Percentiles rank a stretch among this genome's conserved stretches.
These are phyloP conservation scores for Malus hybrid DNA, from an alignment of 331 rosid genomes.

Conservation along the genomic window DNA sequence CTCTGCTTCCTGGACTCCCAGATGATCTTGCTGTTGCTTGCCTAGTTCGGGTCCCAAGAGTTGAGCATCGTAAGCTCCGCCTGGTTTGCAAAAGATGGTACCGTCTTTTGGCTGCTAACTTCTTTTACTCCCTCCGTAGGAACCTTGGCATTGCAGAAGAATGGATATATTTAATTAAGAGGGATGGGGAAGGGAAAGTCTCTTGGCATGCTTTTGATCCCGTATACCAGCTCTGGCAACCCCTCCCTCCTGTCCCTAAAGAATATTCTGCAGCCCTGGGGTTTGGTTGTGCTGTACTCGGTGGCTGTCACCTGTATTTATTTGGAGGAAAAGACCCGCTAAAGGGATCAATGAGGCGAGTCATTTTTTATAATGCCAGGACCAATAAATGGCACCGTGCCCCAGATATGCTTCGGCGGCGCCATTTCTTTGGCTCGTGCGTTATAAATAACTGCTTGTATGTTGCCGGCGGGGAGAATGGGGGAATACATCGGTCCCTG, in stretches of 20 bases:
- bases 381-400: constrained; percentile 90
- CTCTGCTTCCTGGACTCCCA: constrained; percentile 81
- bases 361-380: too few species aligned
- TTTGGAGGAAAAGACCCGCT: too few species aligned
- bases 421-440: constrained; percentile 77
- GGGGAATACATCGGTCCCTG: constrained; percentile 62
- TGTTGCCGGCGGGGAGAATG: constrained; percentile 88
- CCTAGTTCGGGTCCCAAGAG: constrained; percentile 73
- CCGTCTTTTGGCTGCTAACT: constrained; percentile 75
- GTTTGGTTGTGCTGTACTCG: too few species aligned
- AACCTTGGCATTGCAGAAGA: constrained; percentile 68
- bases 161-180: constrained; percentile 75
- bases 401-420: constrained; percentile 86
- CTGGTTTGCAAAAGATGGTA: constrained; percentile 84
- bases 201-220: constrained; percentile 96
- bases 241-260: too few species aligned
- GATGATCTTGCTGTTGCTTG: constrained; percentile 93
- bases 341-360: too few species aligned
- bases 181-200: constrained; percentile 78
- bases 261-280: too few species aligned
- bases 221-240: constrained; percentile 69
- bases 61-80: constrained; percentile 72
- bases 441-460: constrained; percentile 80
- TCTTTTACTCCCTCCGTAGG: constrained; percentile 77
- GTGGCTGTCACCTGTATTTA: too few species aligned